Conservation (phyloP, 2,329 filamentous ascomycete species). For the Cryphonectria nitschkei region DNA sequence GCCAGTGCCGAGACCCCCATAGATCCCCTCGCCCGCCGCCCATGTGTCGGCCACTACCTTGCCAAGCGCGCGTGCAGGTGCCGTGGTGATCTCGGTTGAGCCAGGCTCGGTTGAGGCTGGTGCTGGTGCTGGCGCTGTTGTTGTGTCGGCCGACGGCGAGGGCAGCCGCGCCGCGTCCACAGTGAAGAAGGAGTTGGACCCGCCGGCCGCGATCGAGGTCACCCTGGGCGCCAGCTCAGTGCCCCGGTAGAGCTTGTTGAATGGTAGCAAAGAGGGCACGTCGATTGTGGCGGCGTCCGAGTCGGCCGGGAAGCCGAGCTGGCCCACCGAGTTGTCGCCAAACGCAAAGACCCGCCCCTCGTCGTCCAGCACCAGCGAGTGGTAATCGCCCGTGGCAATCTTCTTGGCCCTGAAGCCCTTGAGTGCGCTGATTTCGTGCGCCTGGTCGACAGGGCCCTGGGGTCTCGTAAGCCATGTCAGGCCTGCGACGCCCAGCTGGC, state of each 20-base stretch:
- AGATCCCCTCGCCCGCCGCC: conserved; percentile 85
- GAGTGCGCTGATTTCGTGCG: conserved; percentile 76
- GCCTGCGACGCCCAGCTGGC: conserved; percentile 86
- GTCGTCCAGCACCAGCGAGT: conserved; percentile 78
- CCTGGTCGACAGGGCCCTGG: conserved; percentile 75
- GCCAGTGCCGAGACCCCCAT: conserved; percentile 80
- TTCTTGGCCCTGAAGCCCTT: conserved; percentile 71
- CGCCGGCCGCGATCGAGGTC: conserved; percentile 82
- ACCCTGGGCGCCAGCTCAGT: conserved; percentile 67
- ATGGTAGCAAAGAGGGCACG: conserved; percentile 70
- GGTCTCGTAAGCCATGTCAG: conserved; percentile 80
- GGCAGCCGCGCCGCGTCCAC: conserved; percentile 73
- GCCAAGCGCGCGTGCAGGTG: conserved; percentile 49
- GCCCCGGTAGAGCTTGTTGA: conserved; percentile 72
- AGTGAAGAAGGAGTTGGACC: conserved; percentile 84
- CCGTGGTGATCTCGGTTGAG: conserved; percentile 39
- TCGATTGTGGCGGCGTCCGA: conserved; percentile 66
- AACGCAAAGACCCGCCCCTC: conserved; percentile 82
- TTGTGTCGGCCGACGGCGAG: conserved; percentile 38
- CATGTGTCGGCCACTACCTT: conserved; percentile 76
- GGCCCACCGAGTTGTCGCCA: conserved; percentile 90
- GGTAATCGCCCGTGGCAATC: conserved; percentile 83
- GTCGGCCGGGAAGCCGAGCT: conserved; percentile 80
- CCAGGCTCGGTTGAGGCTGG: background rate
- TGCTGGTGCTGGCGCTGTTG: conserved; percentile 36